Evolutionary conservation across 2,329 filamentous ascomycete genomes (phyloP), one percentile per base, ranked within the genome.

Genomic region (Colletotrichum sp.): DNA sequence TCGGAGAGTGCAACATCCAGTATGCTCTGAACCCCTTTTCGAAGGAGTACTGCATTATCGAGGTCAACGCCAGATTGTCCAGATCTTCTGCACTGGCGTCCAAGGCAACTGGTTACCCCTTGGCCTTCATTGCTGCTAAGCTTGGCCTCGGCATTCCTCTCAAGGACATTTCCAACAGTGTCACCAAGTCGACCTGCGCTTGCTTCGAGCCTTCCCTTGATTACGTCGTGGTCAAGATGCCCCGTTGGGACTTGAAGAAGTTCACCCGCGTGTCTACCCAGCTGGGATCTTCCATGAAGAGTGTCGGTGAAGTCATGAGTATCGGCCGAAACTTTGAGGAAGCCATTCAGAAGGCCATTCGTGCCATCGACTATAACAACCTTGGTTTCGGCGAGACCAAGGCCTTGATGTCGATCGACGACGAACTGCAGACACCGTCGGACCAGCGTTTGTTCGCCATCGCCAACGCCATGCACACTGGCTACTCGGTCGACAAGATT

Each of bases 1-100:
- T 99, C 65, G 97, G 97, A 84, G 97, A 99, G 87, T 99, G 97
- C 88, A 99, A 99, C 86, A 98, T 99, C 78, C 97, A 99, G 85
- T 99, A 99, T 82, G 97, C 97, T 6, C 88, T 99, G 70, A 98
- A 99, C 87, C 97, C 97, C 4, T 95, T 96, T 85, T 98, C 96
- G 1, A 93, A 92, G 83, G 97, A 99, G 84, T 99, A 98, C 88
- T 98, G 97, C 89, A 98, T 99, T 80, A 99, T 99, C 82, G 97
- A 99, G 85, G 97, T 99, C 88, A 99, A 99, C 82, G 97, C 96
- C 65, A 94, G 96, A 90, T 89, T 99, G 75, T 99, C 96, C 67
- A 92, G 97, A 87, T 99, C 96, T 65, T 99, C 96, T 13, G 96
- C 97, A 18, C 89, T 99, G 78, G 96, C 96, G 26, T 99, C 97